Base-by-base conservation (phyloP, 2,329 filamentous ascomycete genomes). In the Ophiostoma fasciatum region DNA sequence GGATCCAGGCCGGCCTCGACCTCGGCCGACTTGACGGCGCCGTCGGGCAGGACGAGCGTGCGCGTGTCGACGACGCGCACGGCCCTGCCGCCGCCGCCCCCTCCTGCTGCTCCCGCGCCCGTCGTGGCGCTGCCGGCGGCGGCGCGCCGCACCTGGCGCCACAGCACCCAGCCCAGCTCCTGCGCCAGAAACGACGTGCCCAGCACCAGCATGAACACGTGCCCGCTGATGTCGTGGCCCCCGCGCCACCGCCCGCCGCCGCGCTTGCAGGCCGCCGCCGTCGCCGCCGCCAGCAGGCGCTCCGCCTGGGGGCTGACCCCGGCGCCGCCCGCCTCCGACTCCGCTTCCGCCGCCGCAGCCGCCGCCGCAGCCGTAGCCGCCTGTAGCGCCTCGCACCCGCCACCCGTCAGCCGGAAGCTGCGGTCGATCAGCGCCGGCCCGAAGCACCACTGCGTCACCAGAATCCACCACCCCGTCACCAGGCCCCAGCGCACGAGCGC, bases 391-490 rank as follows among this genome's bases (percentile, higher is more conserved):
- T 83, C 75, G 54, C 90, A 98, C 49, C 71, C 71, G 1, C 90
- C 90, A 4, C 90, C 90, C 0, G 84, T 94, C 56, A 83, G 71
- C n/a, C 74, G 66, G 55, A 96, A 98, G 4, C 80, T 74, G 38
- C 87, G 78, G 55, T 98, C 90, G 48, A 96, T 88, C 33, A 98
- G 63, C 15, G 85, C 68, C 3, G 90, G 77, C 0, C 90, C 90
- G 50, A 98, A 94, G 56, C 77, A 96, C 90, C 90, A 96, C 62
- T 96, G 90, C 45, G 90, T 98, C 14, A 90, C 76, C 27, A 84
- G 60, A 28, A 84, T 64, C 90, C 90, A 98, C 58, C 77, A 78
- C 2, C 59, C 49, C 8, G 90, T 96, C 0, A 84, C 71, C 8
- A 78, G 59, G 0, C 45, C 62, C 66, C 84, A 98, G 32, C 90